Base-by-base conservation (phyloP, 148 eudicot species). In the Amaranthus palmeri region DNA sequence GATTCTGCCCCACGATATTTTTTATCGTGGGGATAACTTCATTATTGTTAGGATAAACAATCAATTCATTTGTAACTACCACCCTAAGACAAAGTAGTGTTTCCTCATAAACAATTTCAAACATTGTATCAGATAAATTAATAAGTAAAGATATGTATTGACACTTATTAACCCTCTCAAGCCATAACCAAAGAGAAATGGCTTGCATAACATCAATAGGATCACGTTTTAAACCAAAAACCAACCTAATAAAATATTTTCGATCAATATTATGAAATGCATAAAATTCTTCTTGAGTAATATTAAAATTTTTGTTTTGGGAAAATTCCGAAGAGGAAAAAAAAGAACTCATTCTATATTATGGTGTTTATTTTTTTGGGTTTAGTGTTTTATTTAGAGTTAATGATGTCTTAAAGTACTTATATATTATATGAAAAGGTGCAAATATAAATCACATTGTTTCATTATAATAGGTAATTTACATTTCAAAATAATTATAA, bases 161-260 rank as follows among this genome's bases (percentile, higher is more conserved):
- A 4, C 73, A 18, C 7, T 7, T 51, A 46, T 63, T 65, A 12
- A 50, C 8, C 0, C 78, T 70, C 58, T 83, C 84, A 18, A 85
- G 74, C 82, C 84, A 85, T 53, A 83, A 6, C 80, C 84, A 81
- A 3, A 85, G 14, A 1, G 84, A 79, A 54, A 71, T 55, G 10
- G 47, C 81, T 61, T 74, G 72, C 65, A 83, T 80, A 65, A 84
- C 81, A 25, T 78, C 68, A 0, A 52, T 18, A 0, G 78, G 79
- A 43, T 83, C 79, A 12, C 76, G 74, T 25, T 58, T 15, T 18
- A 76, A 42, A 36, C 40, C 18, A 3, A 81, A 59, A 8, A 76
- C 79, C 11, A 85, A 15, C 18, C 81, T 60, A 13, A 47, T 9
- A 56, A 85, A 85, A 14, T 83, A 57, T 57, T 72, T 68, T 6